phyloP scores from a whole-genome alignment of 352 stramenopile species.

The Globisporangium middletonii region DNA sequence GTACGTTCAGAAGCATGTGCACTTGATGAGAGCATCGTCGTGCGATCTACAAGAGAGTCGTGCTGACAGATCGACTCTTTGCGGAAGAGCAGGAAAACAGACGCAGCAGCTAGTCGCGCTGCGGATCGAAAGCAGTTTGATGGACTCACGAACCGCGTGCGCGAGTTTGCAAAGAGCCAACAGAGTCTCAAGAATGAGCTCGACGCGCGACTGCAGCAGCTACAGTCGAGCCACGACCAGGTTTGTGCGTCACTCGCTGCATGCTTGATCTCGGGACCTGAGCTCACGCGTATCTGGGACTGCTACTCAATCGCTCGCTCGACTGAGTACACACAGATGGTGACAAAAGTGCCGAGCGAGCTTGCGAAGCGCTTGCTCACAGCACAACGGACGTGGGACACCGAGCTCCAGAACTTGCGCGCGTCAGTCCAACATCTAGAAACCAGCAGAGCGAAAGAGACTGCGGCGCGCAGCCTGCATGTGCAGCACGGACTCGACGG shows the following conservation, averaged over 20 bases:
- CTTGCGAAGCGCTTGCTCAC: constrained; percentile 40
- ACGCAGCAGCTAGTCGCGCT: constrained; percentile 26
- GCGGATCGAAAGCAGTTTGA: constrained; percentile 63
- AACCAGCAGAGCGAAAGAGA: constrained; percentile 1
- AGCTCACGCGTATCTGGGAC: not conserved
- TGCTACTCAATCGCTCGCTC: not conserved
- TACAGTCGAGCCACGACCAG: constrained; percentile 31
- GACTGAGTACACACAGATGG: constrained; percentile 21
- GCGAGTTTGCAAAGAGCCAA: constrained; percentile 39
- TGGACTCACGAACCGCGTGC: constrained; percentile 44
- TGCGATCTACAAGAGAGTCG: not conserved
- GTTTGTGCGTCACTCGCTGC: constrained; percentile 9
- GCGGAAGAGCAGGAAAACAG: constrained; percentile 24
- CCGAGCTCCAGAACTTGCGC: constrained; percentile 31
- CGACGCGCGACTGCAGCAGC: constrained; percentile 32
- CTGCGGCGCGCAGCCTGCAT: not conserved
- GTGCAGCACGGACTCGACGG: not conserved
- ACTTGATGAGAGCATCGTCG: not conserved
- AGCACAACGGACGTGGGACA: constrained; percentile 34
- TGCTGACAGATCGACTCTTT: not conserved
- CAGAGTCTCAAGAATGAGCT: constrained; percentile 38
- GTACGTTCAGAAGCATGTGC: constrained; percentile 16
- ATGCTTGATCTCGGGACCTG: not conserved
- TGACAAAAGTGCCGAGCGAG: constrained; percentile 44
- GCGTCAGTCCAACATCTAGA: constrained; percentile 28